Evolutionary conservation across 78 protist genomes (phyloP).

Genomic region (Speleostelium caveatum): DNA sequence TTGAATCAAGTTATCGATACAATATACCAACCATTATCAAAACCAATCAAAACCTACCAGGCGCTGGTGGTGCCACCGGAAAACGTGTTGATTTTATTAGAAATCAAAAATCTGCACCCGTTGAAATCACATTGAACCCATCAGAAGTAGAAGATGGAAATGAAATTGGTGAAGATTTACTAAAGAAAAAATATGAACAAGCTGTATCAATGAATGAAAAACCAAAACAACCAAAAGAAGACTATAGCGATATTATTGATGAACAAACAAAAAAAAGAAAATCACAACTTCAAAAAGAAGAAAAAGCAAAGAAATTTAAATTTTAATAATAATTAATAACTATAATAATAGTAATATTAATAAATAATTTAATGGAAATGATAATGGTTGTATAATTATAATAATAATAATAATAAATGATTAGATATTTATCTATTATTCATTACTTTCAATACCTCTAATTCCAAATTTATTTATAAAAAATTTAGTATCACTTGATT

Average conservation of each 20-base stretch:
- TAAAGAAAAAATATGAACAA: constrained; percentile 82
- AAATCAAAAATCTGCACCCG: constrained; percentile 53
- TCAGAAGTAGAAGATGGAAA: constrained; percentile 58
- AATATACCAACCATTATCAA: constrained; percentile 31
- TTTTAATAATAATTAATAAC: too few species aligned
- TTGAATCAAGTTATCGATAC: constrained; percentile 84
- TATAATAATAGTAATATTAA: too few species aligned
- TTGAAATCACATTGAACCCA: constrained; percentile 64
- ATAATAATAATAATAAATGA: too few species aligned
- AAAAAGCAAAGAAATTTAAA: constrained; percentile 82
- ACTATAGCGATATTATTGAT: constrained; percentile 45
- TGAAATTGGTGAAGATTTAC: constrained; percentile 51
- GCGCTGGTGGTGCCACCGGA: neutral
- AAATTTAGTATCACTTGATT: constrained; percentile 1
- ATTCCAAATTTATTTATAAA: constrained; percentile 23
- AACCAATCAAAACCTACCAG: neutral
- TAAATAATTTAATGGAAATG: too few species aligned
- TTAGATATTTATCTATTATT: too few species aligned
- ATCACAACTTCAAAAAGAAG: constrained; percentile 3
- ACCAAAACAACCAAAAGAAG: constrained; percentile 47
- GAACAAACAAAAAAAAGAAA: constrained; percentile 63
- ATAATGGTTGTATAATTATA: too few species aligned
- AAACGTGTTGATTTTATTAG: constrained; percentile 67
- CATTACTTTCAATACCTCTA: constrained; percentile 7
- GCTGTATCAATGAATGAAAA: constrained; percentile 26